These are phyloP conservation scores for Phialophora expanda DNA, from an alignment of 2,329 filamentous ascomycete species.

Conservation along the genomic window DNA sequence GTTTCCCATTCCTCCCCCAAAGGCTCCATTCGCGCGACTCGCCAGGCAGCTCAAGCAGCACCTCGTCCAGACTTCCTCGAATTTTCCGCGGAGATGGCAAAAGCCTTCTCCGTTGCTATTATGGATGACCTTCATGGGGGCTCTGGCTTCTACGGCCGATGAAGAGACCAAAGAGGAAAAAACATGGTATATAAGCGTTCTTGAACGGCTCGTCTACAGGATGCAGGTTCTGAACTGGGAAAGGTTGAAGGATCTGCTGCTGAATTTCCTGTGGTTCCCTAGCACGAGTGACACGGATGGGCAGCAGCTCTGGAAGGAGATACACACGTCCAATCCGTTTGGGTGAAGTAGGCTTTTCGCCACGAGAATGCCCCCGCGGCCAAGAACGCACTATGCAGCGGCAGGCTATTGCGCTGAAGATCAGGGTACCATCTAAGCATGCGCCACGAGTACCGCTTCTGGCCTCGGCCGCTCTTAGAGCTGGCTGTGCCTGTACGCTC, in stretches of 20 bases:
- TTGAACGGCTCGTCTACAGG: conserved; percentile 23
- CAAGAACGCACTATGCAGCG: neutral
- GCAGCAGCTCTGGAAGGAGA: conserved; percentile 21
- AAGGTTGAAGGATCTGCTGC: conserved; percentile 18
- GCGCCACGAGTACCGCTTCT: neutral
- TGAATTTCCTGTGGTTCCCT: conserved; percentile 29
- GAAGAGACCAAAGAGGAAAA: conserved; percentile 27
- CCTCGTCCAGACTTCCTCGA: conserved; percentile 8
- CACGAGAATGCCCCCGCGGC: neutral
- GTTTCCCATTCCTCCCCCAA: conserved; percentile 45
- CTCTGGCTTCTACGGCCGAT: conserved; percentile 43
- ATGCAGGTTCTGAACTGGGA: conserved; percentile 21
- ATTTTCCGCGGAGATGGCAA: conserved; percentile 10
- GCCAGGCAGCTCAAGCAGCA: conserved; percentile 11
- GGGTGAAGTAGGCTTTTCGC: neutral
- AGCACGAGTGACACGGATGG: conserved; percentile 26
- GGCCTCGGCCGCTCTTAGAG: neutral
- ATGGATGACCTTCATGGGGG: conserved; percentile 48
- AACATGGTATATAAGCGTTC: conserved; percentile 43
- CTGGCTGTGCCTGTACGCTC: neutral
- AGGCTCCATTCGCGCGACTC: conserved; percentile 14
- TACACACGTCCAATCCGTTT: conserved; percentile 25
- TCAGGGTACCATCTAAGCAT: neutral
- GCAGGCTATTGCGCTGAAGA: neutral
- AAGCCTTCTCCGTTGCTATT: conserved; percentile 39